Base-by-base conservation (phyloP, 192 early-diverging fungal genomes). In the Bifiguratus adelaidae region DNA sequence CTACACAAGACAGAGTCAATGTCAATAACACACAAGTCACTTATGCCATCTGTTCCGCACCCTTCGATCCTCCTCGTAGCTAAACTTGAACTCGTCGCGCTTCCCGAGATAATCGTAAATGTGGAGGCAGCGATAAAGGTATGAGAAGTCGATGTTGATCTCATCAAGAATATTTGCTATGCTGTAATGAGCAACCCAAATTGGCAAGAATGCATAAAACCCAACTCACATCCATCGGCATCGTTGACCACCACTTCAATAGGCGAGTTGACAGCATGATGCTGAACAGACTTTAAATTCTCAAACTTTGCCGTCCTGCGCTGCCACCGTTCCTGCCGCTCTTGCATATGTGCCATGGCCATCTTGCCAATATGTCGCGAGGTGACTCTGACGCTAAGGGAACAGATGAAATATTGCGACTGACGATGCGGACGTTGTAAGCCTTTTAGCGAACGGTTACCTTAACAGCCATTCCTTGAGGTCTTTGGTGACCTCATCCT, bases 61-160 rank as follows among this genome's bases (percentile, higher is more conserved):
- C 44, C 74, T 68, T 50, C 96, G 78, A 60, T 95, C 89, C 46
- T 95, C 91, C 46, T 90, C 85, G 61, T 91, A 99, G 36, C 77
- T 76, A 18, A 74, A 58, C 53, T 85, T 87, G 51, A 99, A 88
- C 60, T 95, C 84, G 23, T 72, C 67, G 18, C 88, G 77, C 28
- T 86, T 82, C 2, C 92, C 92, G 8, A 99, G 78, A 19, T 90
- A 88, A 45, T 91, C 89, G 60, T 99, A 82, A 32, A 99, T 92
- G 47, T 97, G 91, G 44, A 97, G 68, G 58, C 93, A 95, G 63
- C 92, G 90, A 67, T 91, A 96, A 41, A 99, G 71, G 16, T 94
- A 91, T 49, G 83, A 82, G 68, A 99, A 90, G 54, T 96, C 92
- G 41, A 99, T 76, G 15, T 89, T 63, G 19, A 85, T 63, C 11